These are phyloP conservation scores for Blastocystis sp. DNA, from an alignment of 352 stramenopile species.

Conservation along the genomic window DNA sequence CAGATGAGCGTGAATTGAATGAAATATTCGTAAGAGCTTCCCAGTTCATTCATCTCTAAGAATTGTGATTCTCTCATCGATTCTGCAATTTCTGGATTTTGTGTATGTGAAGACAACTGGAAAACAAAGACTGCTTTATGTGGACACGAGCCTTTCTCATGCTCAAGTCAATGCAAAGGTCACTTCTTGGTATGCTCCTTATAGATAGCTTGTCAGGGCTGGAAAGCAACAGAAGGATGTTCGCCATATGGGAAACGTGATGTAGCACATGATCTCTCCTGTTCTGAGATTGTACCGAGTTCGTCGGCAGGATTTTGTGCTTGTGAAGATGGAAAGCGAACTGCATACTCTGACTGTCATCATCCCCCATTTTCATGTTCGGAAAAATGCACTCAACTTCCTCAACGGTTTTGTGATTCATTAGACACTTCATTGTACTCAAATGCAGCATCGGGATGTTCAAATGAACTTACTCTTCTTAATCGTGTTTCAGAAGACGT, in stretches of 20 bases:
- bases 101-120: slow-evolving; percentile 54
- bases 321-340: slow-evolving; percentile 21
- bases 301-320: background rate
- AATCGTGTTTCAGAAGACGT: background rate
- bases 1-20: background rate
- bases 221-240: slow-evolving; percentile 31
- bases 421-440: background rate
- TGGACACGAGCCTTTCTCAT: slow-evolving; percentile 7
- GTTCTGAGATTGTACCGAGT: background rate
- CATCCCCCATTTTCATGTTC: slow-evolving; percentile 18
- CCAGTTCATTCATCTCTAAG: background rate
- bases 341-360: slow-evolving; percentile 41
- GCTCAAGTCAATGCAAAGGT: slow-evolving; percentile 24
- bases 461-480: background rate
- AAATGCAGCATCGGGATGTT: slow-evolving; percentile 15
- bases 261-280: background rate
- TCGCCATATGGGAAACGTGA: slow-evolving; percentile 19
- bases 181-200: background rate
- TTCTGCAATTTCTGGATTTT: slow-evolving; percentile 36
- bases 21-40: background rate
- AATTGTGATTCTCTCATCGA: slow-evolving; percentile 21
- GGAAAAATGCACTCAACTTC: background rate
- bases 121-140: background rate
- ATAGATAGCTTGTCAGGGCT: slow-evolving; percentile 39
- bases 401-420: background rate